These are phyloP conservation scores for Trypanosomatidae sp. DNA, from an alignment of 208 protist genomes.

Conservation along the genomic window DNA sequence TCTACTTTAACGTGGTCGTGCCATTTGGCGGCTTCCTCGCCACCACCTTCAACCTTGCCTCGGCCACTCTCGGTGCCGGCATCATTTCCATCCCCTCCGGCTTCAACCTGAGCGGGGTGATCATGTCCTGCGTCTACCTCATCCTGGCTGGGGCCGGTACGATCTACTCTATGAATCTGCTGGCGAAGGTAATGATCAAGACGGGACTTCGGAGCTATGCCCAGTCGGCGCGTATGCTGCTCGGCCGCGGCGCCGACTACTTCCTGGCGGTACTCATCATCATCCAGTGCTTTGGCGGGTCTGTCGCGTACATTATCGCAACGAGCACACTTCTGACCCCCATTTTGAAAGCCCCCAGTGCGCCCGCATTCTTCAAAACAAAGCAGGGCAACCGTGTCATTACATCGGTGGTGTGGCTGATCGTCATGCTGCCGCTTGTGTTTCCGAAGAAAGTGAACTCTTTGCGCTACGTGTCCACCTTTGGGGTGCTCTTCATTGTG, in stretches of 20 bases:
- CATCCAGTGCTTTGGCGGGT: conserved; percentile 47
- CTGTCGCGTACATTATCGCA: conserved; percentile 59
- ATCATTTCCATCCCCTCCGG: conserved; percentile 57
- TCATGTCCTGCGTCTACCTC: conserved; percentile 48
- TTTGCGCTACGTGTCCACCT: conserved; percentile 62
- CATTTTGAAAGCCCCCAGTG: conserved; percentile 24
- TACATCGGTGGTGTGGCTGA: conserved; percentile 45
- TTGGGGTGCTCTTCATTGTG: conserved; percentile 58
- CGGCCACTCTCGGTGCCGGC: conserved; percentile 57
- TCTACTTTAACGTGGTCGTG: conserved; percentile 35
- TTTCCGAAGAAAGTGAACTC: conserved; percentile 67
- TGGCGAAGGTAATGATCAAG: conserved; percentile 36
- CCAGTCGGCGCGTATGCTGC: conserved; percentile 32
- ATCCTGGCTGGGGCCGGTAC: conserved; percentile 36
- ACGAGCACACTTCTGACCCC: conserved; percentile 45
- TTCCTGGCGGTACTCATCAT: conserved; percentile 50
- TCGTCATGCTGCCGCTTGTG: conserved; percentile 59
- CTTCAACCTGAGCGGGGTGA: conserved; percentile 54
- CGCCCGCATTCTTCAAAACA: conserved; percentile 35
- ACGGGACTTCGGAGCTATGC: conserved; percentile 45
- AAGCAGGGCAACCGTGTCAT: conserved; percentile 48
- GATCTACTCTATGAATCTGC: conserved; percentile 58
- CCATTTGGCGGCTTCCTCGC: conserved; percentile 49
- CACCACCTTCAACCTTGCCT: conserved; percentile 48
- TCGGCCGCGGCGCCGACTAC: conserved; percentile 57